A percentile compares a stretch with the other conserved stretches of the same genome.
These are phyloP conservation scores for Stylosanthes scabra DNA, from an alignment of 331 rosid genomes.

Conservation along the genomic window DNA sequence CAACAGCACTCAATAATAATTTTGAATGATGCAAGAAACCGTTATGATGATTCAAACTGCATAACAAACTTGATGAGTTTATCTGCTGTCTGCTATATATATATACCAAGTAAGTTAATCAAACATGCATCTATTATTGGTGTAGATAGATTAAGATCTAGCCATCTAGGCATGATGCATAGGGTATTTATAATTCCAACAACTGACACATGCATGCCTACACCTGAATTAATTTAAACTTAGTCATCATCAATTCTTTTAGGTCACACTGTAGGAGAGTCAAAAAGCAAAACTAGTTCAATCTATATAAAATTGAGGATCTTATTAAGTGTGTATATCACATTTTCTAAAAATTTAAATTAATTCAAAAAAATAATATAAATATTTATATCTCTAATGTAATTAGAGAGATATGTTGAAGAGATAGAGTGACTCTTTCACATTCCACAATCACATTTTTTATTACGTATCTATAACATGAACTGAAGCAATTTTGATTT, in stretches of 20 bases:
- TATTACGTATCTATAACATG: background rate
- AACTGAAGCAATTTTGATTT: no score
- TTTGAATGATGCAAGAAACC: no score
- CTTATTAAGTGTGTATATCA: no score
- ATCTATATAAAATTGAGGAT: background rate
- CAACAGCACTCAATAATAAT: no score
- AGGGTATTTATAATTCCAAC: background rate
- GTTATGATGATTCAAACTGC: background rate
- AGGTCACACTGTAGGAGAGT: conserved; percentile 7
- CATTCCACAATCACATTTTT: background rate
- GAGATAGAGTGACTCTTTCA: no score
- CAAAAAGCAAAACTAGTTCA: conserved; percentile 9
- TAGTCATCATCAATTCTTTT: background rate
- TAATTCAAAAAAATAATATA: no score
- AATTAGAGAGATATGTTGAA: no score
- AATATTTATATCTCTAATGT: no score
- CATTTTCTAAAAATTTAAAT: no score
- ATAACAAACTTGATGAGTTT: background rate
- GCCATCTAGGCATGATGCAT: no score
- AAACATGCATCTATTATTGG: background rate
- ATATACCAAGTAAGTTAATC: background rate
- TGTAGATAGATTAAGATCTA: background rate
- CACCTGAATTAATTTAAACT: background rate
- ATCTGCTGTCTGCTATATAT: background rate
- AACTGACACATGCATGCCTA: background rate